Evolutionary conservation across 116 monocot genomes (phyloP).

Genomic region (Trichopus zeylanicus): DNA sequence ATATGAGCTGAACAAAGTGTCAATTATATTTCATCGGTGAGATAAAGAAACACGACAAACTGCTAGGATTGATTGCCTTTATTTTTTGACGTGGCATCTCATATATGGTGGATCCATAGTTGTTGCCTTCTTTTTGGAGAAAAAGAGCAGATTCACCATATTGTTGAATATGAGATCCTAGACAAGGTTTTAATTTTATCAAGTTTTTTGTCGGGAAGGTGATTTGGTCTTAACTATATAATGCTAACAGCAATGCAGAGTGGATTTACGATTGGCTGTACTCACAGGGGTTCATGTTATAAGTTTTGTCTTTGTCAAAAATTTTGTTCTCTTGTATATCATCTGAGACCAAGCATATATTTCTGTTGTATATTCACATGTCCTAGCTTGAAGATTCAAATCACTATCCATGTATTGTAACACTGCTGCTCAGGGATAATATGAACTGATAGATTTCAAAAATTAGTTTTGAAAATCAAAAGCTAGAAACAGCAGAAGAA

Average conservation of each 20-base stretch:
- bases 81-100: not conserved
- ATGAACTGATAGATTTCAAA: too few relatives aligned
- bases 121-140: not conserved
- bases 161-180: not conserved
- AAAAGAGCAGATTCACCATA: not conserved
- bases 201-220: not conserved
- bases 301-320: not conserved
- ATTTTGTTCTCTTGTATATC: not conserved
- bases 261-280: not conserved
- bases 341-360: not conserved
- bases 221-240: not conserved
- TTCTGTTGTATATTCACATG: not conserved
- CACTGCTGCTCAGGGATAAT: too few relatives aligned
- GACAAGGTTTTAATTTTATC: not conserved
- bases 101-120: not conserved
- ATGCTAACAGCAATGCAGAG: too few relatives aligned
- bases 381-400: too few relatives aligned
- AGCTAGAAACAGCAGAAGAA: too few relatives aligned
- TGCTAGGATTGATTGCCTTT: not conserved
- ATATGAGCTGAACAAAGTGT: not conserved
- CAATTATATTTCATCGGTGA: not conserved
- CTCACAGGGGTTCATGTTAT: not conserved
- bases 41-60: not conserved
- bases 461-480: too few relatives aligned
- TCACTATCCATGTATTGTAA: too few relatives aligned